A percentile compares a stretch with the other conserved stretches of the same genome.
phyloP scores from a whole-genome alignment of 345 rosid genomes.

The Euphorbia tirucalli region DNA sequence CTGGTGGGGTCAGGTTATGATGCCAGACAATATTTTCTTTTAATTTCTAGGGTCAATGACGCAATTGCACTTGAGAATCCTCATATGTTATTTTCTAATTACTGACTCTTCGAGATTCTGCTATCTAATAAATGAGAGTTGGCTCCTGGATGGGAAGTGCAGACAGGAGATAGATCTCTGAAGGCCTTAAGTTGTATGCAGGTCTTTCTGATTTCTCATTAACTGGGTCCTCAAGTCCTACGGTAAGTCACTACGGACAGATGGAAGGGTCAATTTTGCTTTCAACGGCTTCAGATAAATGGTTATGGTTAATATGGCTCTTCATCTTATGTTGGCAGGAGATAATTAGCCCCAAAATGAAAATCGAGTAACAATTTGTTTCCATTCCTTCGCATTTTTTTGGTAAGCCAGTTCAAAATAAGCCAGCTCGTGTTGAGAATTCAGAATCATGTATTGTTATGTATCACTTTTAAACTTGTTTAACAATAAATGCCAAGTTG shows the following conservation, averaged over 20 bases:
- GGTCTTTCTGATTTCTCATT: not conserved
- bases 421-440: not conserved
- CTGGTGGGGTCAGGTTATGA: not conserved
- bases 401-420: too few relatives aligned
- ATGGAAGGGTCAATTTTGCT: too few relatives aligned
- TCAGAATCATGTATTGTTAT: not conserved
- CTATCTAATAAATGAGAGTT: not conserved
- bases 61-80: not conserved
- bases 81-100: not conserved
- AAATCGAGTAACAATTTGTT: too few relatives aligned
- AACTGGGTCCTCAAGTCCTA: not conserved
- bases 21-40: not conserved
- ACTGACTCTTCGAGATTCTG: not conserved
- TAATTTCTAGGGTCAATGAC: not conserved
- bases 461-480: not conserved
- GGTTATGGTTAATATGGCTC: too few relatives aligned
- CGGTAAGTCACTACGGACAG: too few relatives aligned
- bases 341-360: too few relatives aligned
- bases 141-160: constrained; percentile 4
- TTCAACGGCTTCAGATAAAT: too few relatives aligned
- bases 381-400: too few relatives aligned
- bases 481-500: not conserved
- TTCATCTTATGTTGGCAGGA: too few relatives aligned
- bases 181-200: not conserved
- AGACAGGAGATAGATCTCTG: not conserved